phyloP scores from a whole-genome alignment of 1,139 yeast genomes.

The Kazachstania sp. region DNA sequence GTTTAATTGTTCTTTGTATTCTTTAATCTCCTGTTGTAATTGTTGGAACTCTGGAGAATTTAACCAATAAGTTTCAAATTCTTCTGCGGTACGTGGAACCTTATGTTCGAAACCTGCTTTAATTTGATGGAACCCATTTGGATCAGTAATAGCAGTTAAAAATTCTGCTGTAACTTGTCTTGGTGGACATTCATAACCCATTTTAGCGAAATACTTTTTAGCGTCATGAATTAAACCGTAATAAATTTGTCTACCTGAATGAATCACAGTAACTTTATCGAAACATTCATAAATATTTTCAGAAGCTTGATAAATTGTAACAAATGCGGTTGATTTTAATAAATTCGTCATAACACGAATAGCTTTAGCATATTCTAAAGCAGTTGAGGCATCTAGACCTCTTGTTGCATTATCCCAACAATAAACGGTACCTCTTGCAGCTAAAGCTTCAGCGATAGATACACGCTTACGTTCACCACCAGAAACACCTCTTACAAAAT shows the following conservation, averaged over 20 bases:
- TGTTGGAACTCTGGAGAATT: slow-evolving; percentile 44
- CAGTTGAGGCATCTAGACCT: slow-evolving; percentile 55
- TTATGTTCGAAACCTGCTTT: slow-evolving; percentile 45
- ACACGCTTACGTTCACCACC: slow-evolving; percentile 85
- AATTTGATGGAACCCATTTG: slow-evolving; percentile 27
- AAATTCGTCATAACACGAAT: slow-evolving; percentile 36
- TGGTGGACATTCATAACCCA: slow-evolving; percentile 47
- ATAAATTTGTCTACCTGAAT: slow-evolving; percentile 40
- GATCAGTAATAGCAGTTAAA: slow-evolving; percentile 50
- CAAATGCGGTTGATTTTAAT: slow-evolving; percentile 35
- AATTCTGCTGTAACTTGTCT: slow-evolving; percentile 53
- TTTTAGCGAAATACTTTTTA: slow-evolving; percentile 36
- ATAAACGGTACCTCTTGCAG: slow-evolving; percentile 42
- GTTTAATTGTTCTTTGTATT: slow-evolving; percentile 33
- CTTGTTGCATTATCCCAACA: slow-evolving; percentile 61
- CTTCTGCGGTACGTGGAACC: slow-evolving; percentile 63
- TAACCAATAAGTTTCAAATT: slow-evolving; percentile 60
- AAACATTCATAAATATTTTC: slow-evolving; percentile 41
- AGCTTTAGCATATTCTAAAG: slow-evolving; percentile 40
- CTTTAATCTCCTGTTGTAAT: slow-evolving; percentile 39
- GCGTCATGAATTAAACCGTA: slow-evolving; percentile 38
- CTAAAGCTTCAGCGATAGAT: slow-evolving; percentile 56
- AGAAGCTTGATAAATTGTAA: slow-evolving; percentile 42
- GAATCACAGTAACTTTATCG: slow-evolving; percentile 38
- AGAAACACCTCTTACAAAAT: slow-evolving; percentile 67